Evolutionary conservation across 2,329 filamentous ascomycete species (phyloP), one percentile per base, ranked within the genome.

Genomic region (Alternaria conjuncta): DNA sequence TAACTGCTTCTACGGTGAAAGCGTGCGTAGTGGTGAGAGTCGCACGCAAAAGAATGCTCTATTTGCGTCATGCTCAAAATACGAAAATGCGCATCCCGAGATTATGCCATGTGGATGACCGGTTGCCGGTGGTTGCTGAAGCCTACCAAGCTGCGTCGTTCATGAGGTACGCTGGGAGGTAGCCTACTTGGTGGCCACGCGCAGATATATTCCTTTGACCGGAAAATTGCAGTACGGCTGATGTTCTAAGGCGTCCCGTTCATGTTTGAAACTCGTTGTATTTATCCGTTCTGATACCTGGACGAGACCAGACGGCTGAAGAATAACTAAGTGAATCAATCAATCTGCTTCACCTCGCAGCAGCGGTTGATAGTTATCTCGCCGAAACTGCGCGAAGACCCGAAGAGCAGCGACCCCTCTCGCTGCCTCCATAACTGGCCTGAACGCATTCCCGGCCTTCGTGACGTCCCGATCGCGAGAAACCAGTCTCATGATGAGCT

Each of bases 271-370:
- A 9, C 8, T 53, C 26, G 30, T 23, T 20, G 23, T 50, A 36
- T 53, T 53, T 53, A 53, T 53, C 49, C 49, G 49, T 53, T 36
- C 28, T 53, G 49, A 53, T 53, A 53, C 30, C 32, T 36, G 49
- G 49, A 30, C 20, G 3, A 36, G 7, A 32, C 49, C 49, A 13
- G 10, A 36, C 49, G 49, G 28, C 20, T 53, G 28, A 53, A 53
- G 28, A 21, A 12, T 21, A 23, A 53, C 18, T 23, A 53, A 32
- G 49, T 25, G 28, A 36, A 11, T 36, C 49, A 36, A 53, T 36
- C 49, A 53, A 9, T 36, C 20, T 53, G 28, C 28, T 41, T 36
- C 49, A 36, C 13, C 28, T 51, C 20, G 21, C 13, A 36, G 32
- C 20, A 53, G 20, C 20, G 26, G 2, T 4, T 47, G 18, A 20